Percentiles rank a stretch among this genome's conserved stretches.
Conservation (phyloP, 2,329 filamentous ascomycete species). For the Colletotrichum neosansevieriae region DNA sequence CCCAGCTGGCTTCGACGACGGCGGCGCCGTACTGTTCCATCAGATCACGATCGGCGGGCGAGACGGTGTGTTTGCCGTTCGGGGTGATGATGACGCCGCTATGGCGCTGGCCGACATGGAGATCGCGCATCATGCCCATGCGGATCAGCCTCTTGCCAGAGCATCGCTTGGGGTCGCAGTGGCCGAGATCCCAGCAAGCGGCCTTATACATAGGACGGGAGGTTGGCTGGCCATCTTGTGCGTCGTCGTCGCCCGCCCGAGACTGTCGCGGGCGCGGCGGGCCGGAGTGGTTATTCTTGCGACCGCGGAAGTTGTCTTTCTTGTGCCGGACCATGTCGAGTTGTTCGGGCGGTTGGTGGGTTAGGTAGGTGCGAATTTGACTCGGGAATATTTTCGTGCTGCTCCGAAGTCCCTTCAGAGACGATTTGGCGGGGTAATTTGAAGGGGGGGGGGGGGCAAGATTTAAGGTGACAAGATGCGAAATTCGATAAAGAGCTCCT, state of each 20-base stretch:
- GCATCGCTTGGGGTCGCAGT: slow-evolving; percentile 97
- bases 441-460: slow-evolving; percentile 31
- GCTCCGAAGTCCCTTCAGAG: neutral
- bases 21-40: slow-evolving; percentile 92
- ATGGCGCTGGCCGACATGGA: slow-evolving; percentile 92
- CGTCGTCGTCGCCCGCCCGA: slow-evolving; percentile 53
- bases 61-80: slow-evolving; percentile 88
- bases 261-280: slow-evolving; percentile 67
- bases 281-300: slow-evolving; percentile 71
- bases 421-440: slow-evolving; percentile 13
- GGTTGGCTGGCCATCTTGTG: slow-evolving; percentile 39
- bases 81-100: slow-evolving; percentile 93
- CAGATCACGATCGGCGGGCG: slow-evolving; percentile 83
- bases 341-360: neutral
- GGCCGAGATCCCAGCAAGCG: slow-evolving; percentile 96
- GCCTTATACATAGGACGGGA: slow-evolving; percentile 79
- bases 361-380: neutral
- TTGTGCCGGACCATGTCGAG: slow-evolving; percentile 89
- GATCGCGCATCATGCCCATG: slow-evolving; percentile 91
- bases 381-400: neutral
- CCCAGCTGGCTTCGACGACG: slow-evolving; percentile 98
- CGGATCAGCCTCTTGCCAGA: slow-evolving; percentile 96
- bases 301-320: slow-evolving; percentile 86
- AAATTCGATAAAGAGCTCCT: slow-evolving; percentile 28
- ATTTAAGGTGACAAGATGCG: slow-evolving; percentile 4